Base-by-base conservation (phyloP, 495 filamentous ascomycete species). In the Penicillium cosmopolitanum region DNA sequence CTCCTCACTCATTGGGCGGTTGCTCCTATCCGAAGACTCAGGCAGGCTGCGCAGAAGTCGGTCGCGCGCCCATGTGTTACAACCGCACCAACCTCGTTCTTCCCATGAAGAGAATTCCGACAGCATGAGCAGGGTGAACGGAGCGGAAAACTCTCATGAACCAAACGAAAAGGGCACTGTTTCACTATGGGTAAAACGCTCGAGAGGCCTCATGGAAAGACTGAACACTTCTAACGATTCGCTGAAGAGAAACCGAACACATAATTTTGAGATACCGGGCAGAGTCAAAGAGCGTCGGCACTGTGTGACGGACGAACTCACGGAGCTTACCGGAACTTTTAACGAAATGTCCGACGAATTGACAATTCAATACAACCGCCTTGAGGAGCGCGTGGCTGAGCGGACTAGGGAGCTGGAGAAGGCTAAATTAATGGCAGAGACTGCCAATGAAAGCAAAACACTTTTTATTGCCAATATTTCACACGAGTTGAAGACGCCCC, bases 391-490 rank as follows among this genome's bases (percentile, higher is more conserved):
- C 51, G 93, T 96, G 13, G 82, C 81, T 0, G 87, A 94, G 72
- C 84, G 93, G 42, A 97, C 93, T 19, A 82, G 82, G 19, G 90
- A 96, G 68, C 82, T 96, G 3, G 92, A 96, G 71, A 85, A 90
- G 53, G 92, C 90, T 66, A 96, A 96, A 71, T 87, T 92, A 74
- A 90, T 92, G 2, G 93, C 93, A 5, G 93, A 96, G 67, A 87
- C 90, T 13, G 93, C 93, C 8, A 96, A 96, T 65, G 90, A 96
- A 71, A 95, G 91, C 77, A 96, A 97, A 75, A 96, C 93, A 7
- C 73, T 96, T 23, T 97, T 97, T 72, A 94, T 97, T 61, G 93
- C 93, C 31, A 97, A 97, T 64, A 96, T 97, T 28, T 96, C 92
- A 4, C 93, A 97, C 67, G 93, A 96, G 69, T 80, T 97, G 13